Base-by-base conservation (phyloP, 2,329 filamentous ascomycete genomes). In the Colletotrichum simmondsii region DNA sequence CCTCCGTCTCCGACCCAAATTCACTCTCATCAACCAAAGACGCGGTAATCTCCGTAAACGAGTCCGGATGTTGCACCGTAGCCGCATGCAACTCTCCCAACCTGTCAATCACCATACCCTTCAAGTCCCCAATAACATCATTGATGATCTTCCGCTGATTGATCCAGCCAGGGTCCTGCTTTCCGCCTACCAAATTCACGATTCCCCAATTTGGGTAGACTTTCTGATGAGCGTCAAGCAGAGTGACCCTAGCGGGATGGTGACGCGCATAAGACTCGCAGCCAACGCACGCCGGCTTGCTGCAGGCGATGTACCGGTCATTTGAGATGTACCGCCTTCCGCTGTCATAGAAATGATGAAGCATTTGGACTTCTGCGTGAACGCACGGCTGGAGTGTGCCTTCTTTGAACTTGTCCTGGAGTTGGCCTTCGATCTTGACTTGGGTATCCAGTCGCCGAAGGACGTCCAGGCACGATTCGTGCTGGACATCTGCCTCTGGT, bases 241-340 rank as follows among this genome's bases (percentile, higher is more conserved):
- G 77, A 0, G 78, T 78, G 62, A 75, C 79, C 3, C 8, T 73
- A 3, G 77, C 78, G 0, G 83, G 83, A 61, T 88, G 85, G 14
- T 83, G 62, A 10, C 73, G 76, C 30, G 88, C 83, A 71, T 87
- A 88, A 2, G 85, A 77, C 52, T 79, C 79, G 75, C 87, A 90
- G 63, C 84, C 86, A 70, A 86, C 85, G 67, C 87, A 90, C 3
- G 88, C 84, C 0, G 83, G 82, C 76, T 89, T 90, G 76, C 87
- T 90, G 71, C 84, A 87, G 3, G 83, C 87, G 14, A 90, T 83
- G 74, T 83, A 89, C 3, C 78, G 77, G 69, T 89, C 86, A 5
- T 78, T 66, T 2, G 77, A 79, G 3, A 80, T 78, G 73, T 86
- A 89, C 0, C 19, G 28, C 1, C 83, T 75, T 0, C 75, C 46